phyloP scores from a whole-genome alignment of 208 protist genomes.

The Entamoeba invadens region DNA sequence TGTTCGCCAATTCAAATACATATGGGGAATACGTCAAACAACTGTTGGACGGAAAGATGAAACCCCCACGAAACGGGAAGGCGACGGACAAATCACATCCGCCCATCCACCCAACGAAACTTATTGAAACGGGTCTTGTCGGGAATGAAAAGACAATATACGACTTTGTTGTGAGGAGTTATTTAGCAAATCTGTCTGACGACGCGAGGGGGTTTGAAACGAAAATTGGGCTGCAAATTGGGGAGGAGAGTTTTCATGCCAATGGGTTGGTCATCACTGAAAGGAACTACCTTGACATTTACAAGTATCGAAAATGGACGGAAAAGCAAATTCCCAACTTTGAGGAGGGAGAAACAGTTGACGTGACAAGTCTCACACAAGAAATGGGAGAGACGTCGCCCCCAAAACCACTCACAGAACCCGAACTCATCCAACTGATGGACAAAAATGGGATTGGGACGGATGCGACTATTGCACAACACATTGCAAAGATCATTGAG shows the following conservation, averaged over 20 bases:
- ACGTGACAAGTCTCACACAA: conserved; percentile 7
- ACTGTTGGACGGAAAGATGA: background rate
- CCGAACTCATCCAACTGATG: conserved; percentile 86
- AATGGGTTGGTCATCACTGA: conserved; percentile 63
- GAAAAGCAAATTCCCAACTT: conserved; percentile 22
- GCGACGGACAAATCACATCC: conserved; percentile 53
- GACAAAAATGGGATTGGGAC: conserved; percentile 89
- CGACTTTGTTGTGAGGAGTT: conserved; percentile 78
- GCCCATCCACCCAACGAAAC: conserved; percentile 64
- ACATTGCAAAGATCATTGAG: conserved; percentile 80
- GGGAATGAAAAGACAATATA: conserved; percentile 56
- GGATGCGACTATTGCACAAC: conserved; percentile 91
- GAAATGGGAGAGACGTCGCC: conserved; percentile 39
- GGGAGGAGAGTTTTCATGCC: conserved; percentile 56
- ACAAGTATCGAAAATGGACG: conserved; percentile 48
- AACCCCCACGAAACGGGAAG: background rate
- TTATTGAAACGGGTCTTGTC: background rate
- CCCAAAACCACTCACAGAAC: conserved; percentile 78
- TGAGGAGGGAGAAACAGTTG: conserved; percentile 30
- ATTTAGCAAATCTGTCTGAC: conserved; percentile 80
- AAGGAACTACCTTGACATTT: conserved; percentile 74
- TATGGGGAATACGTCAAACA: background rate
- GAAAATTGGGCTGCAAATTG: conserved; percentile 46
- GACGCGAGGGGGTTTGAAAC: conserved; percentile 41
- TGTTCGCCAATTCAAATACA: background rate